Evolutionary conservation across 1,139 yeast genomes (phyloP), one percentile per base, ranked within the genome.

Genomic region (Geotrichum australiense): DNA sequence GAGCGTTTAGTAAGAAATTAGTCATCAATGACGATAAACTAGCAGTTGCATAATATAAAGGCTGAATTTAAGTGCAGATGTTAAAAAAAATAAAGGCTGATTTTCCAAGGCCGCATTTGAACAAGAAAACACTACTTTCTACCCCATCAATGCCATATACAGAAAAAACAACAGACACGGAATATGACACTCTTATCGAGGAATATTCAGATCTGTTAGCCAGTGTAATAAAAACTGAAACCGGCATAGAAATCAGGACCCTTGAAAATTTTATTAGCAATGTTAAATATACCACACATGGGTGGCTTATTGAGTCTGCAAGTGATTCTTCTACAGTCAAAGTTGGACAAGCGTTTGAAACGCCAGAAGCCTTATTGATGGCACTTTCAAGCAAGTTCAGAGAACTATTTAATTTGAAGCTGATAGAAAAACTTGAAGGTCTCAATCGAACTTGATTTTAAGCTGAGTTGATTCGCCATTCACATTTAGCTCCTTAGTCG

Each of bases 351-450:
- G 28, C 31, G 2, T 40, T 22, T 29, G 77, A 74, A 46, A 69
- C 76, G 0, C 63, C 70, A 41, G 78, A 74, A 50, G 63, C 68
- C 12, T 53, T 71, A 35, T 61, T 73, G 60, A 69, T 69, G 69
- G 43, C 45, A 0, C 43, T 54, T 8, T 70, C 76, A 2, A 56
- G 59, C 1, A 39, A 42, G 12, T 74, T 73, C 49, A 47, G 53
- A 4, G 16, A 41, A 3, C 39, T 41, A 11, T 74, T 73, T 59
- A 63, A 65, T 35, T 34, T 50, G 10, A 50, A 49, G 16, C 52
- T 73, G 21, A 36, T 52, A 3, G 45, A 46, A 1, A 61, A 61
- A 46, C 50, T 68, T 38, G 23, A 24, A n/a, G 18, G 12, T 15
- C 19, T 33, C 7, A 16, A 21, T 10, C 12, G 8, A 27, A n/a